Conservation (phyloP, 352 stramenopile species). For the Peronospora destructor region DNA sequence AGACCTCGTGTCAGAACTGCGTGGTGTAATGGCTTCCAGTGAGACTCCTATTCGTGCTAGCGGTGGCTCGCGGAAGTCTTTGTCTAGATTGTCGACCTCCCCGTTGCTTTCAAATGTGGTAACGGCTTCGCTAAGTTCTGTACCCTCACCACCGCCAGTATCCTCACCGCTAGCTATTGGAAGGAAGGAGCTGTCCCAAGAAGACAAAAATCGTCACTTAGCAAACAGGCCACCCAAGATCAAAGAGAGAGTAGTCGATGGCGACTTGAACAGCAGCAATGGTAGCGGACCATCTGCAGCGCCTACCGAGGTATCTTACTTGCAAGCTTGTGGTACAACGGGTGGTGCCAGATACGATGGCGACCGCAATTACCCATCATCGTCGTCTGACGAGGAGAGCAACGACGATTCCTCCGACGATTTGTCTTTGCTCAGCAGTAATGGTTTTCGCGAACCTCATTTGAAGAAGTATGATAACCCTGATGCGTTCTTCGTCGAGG, state of each 20-base stretch:
- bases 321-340: conserved; percentile 27
- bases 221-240: conserved; percentile 6
- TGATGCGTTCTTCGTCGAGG: conserved; percentile 34
- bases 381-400: conserved; percentile 33
- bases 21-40: conserved; percentile 63
- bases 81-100: conserved; percentile 23
- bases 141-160: conserved; percentile 6
- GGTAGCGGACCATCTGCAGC: conserved; percentile 13
- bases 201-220: conserved; percentile 9
- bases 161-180: conserved; percentile 4
- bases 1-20: conserved; percentile 48
- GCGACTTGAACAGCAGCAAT: conserved; percentile 12
- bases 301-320: conserved; percentile 17
- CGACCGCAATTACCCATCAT: conserved; percentile 26
- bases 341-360: conserved; percentile 19
- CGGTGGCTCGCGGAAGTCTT: conserved; percentile 20
- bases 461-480: conserved; percentile 25
- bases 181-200: conserved; percentile 7
- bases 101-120: conserved; percentile 7
- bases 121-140: conserved; percentile 15
- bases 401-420: conserved; percentile 30
- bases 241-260: conserved; percentile 4
- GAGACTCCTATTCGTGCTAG: conserved; percentile 35
- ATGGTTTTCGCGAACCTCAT: conserved; percentile 21
- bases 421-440: conserved; percentile 30